Conservation (phyloP, 306 rosid genomes). For the Prunus persica region DNA sequence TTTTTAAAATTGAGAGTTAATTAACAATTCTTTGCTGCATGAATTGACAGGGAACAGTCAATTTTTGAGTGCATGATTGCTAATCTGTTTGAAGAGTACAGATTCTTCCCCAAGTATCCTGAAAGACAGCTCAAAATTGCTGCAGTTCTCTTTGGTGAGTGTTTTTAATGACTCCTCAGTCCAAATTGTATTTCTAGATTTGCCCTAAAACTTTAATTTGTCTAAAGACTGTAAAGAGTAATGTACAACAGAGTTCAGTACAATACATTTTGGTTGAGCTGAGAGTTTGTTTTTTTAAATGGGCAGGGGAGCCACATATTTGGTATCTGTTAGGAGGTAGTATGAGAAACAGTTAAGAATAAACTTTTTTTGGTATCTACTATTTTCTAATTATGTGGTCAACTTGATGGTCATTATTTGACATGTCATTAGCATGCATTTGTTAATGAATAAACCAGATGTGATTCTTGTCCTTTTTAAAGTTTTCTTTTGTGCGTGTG, state of each 20-base stretch:
- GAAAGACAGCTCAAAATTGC: conserved; percentile 94
- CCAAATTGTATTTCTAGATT: neutral
- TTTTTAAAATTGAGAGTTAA: conserved; percentile 13
- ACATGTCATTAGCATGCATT: neutral
- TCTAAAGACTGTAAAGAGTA: neutral
- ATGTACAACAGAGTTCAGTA: neutral
- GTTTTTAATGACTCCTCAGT: neutral
- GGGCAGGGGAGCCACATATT: neutral
- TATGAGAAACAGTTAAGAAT: neutral
- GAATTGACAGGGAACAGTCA: conserved; percentile 68
- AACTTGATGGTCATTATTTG: neutral
- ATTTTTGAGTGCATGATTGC: conserved; percentile 93
- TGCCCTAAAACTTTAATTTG: neutral
- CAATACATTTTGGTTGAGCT: neutral
- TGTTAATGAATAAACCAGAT: neutral
- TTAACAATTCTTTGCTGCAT: conserved; percentile 4
- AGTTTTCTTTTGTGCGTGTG: neutral
- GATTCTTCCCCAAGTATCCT: conserved; percentile 94
- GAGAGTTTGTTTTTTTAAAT: neutral
- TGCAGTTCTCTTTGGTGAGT: conserved; percentile 89
- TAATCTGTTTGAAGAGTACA: conserved; percentile 91
- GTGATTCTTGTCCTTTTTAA: neutral
- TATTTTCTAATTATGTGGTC: neutral
- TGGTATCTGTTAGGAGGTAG: neutral
- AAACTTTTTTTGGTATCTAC: neutral